phyloP scores from a whole-genome alignment of 140 eudicot genomes.

The Flaveria floridana region DNA sequence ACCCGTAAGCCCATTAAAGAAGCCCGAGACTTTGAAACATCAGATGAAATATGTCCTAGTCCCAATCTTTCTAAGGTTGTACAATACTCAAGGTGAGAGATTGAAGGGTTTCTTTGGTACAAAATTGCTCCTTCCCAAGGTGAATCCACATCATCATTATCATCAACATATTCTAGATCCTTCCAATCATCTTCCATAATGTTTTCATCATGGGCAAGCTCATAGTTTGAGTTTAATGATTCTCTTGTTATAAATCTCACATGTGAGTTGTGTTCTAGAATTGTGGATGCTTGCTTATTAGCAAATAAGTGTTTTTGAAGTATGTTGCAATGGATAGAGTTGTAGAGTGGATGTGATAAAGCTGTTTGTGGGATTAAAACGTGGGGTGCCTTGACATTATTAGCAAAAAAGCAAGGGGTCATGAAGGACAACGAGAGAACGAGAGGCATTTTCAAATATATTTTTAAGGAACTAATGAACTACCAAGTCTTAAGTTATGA shows the following conservation, averaged over 20 bases:
- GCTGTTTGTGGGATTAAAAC: constrained; percentile 17
- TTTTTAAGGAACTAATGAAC: background rate
- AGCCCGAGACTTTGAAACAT: constrained; percentile 65
- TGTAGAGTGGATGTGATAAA: constrained; percentile 14
- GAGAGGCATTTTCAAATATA: constrained; percentile 33
- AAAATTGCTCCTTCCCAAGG: constrained; percentile 96
- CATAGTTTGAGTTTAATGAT: constrained; percentile 41
- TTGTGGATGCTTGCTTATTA: constrained; percentile 13
- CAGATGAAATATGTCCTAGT: constrained; percentile 61
- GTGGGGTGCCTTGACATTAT: constrained; percentile 28
- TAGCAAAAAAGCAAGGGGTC: constrained; percentile 32
- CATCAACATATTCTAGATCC: constrained; percentile 27
- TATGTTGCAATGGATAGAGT: constrained; percentile 6
- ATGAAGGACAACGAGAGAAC: constrained; percentile 35
- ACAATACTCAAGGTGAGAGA: constrained; percentile 77
- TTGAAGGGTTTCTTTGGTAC: constrained; percentile 65
- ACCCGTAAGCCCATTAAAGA: constrained; percentile 86
- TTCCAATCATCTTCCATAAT: constrained; percentile 44
- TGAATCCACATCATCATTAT: constrained; percentile 43
- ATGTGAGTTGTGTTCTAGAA: constrained; percentile 29
- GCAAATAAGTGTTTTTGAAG: constrained; percentile 3
- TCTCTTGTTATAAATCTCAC: constrained; percentile 21
- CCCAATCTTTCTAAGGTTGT: constrained; percentile 93
- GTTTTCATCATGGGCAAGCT: constrained; percentile 35
- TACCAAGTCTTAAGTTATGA: background rate